Base-by-base conservation (phyloP, 176 grass and related monocot species). In the bread wheat (Triticum aestivum) region DNA sequence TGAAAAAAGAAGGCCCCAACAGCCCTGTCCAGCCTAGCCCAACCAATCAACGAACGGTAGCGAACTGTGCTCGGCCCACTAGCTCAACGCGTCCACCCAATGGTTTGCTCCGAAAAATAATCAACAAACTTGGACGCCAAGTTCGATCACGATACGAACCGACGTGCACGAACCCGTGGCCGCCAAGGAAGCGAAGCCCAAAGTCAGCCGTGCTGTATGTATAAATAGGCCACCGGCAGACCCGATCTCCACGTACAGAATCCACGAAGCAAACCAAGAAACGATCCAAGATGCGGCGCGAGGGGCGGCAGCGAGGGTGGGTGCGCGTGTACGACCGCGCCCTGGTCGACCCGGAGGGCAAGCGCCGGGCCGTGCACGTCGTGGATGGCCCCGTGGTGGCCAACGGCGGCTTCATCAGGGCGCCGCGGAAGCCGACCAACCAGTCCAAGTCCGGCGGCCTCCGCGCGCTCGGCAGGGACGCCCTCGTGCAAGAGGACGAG, bases 361-460 rank as follows among this genome's bases (percentile, higher is more conserved):
- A 82, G 61, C 69, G 77, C 77, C 44, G 88, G 52, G 18, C 56
- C 18, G 54, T 58, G 17, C 17, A 58, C 18, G 54, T 58, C 41
- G 30, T 27, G 0, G n/a, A 73, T 6, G 44, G 20, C 65, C 6
- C 45, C 8, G 8, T 7, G 26, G 44, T 75, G 13, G 77, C 61
- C 77, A 85, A 85, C 68, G 88, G 83, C 44, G 83, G 88, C 2
- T 85, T 37, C 83, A 20, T 89, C 1, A 47, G 26, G 78, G 88
- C 61, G 61, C 27, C 83, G 20, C 33, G 83, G 23, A 85, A 17
- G 82, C 88, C 88, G 17, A 89, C 88, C 47, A 85, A 89, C 83
- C 88, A 89, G 69, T 89, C 88, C 47, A 89, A 82, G 70, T 51
- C 33, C 61, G 47, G 61, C 18, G 24, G 42, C 69, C 5, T 42